These are phyloP conservation scores for Vitis hybrid DNA, from an alignment of 177 flowering plant species.

Conservation along the genomic window DNA sequence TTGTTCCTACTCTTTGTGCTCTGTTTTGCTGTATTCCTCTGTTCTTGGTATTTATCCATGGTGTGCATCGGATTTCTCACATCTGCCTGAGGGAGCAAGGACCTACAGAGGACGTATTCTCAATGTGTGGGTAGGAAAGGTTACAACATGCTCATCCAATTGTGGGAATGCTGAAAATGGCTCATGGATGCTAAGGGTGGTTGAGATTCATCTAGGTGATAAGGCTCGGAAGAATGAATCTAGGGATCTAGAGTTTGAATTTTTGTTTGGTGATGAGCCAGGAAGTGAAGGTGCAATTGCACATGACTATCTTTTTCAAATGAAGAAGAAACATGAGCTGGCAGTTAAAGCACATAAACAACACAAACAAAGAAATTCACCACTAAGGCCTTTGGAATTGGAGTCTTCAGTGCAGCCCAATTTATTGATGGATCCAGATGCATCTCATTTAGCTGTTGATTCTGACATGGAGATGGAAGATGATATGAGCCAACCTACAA, in stretches of 20 bases:
- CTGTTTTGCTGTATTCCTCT: no score
- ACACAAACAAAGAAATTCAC: constrained; percentile 13
- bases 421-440: constrained; percentile 18
- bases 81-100: no score
- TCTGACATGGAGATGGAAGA: constrained; percentile 97
- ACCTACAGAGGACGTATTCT: no score
- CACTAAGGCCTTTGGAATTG: constrained; percentile 15
- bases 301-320: constrained; percentile 46
- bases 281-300: constrained; percentile 56
- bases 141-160: no score
- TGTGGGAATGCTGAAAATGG: no score
- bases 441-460: constrained; percentile 42
- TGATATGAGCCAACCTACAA: constrained; percentile 48
- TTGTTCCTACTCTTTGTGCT: no score
- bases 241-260: constrained; percentile 45
- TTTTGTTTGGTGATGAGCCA: constrained; percentile 59
- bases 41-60: no score
- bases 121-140: no score
- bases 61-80: no score
- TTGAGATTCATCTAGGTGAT: neutral
- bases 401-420: constrained; percentile 16
- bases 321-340: constrained; percentile 36
- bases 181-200: no score
- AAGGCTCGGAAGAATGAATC: constrained; percentile 33
- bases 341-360: constrained; percentile 10